A percentile compares a stretch with the other conserved stretches of the same genome.
Evolutionary conservation across 1,139 yeast species (phyloP).

Genomic region (Saccharomyces hybrid): DNA sequence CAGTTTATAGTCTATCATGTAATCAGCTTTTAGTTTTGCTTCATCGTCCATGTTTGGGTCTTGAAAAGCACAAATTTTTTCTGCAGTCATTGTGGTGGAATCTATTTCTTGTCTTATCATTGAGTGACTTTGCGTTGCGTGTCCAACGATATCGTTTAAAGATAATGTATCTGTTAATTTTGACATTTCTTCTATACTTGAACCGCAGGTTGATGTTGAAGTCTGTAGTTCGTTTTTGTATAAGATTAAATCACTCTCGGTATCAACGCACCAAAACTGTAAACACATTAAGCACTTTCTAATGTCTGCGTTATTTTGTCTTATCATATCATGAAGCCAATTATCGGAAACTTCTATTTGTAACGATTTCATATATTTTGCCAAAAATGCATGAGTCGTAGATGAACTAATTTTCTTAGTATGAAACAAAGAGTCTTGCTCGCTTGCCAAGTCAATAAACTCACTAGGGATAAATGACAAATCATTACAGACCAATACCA

Average conservation of each 20-base stretch:
- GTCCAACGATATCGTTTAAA: constrained; percentile 35
- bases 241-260: constrained; percentile 20
- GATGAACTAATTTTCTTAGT: constrained; percentile 24
- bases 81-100: constrained; percentile 36
- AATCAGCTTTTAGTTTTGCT: constrained; percentile 19
- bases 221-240: constrained; percentile 27
- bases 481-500: constrained; percentile 67
- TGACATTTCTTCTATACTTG: neutral
- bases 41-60: constrained; percentile 26
- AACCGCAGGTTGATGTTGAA: neutral
- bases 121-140: constrained; percentile 31
- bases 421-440: constrained; percentile 36
- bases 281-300: constrained; percentile 47
- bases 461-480: constrained; percentile 45
- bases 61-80: constrained; percentile 31
- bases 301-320: constrained; percentile 40
- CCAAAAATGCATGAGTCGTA: constrained; percentile 29
- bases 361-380: constrained; percentile 34
- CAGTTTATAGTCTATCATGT: constrained; percentile 23
- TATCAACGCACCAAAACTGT: constrained; percentile 41
- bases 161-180: constrained; percentile 35
- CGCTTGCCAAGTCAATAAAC: constrained; percentile 41
- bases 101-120: constrained; percentile 34
- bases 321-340: constrained; percentile 34
- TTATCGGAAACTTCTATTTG: constrained; percentile 35